A percentile compares a stretch with the other conserved stretches of the same genome.
These are phyloP conservation scores for Rubia balearica DNA, from an alignment of 305 asterid species.

Conservation along the genomic window DNA sequence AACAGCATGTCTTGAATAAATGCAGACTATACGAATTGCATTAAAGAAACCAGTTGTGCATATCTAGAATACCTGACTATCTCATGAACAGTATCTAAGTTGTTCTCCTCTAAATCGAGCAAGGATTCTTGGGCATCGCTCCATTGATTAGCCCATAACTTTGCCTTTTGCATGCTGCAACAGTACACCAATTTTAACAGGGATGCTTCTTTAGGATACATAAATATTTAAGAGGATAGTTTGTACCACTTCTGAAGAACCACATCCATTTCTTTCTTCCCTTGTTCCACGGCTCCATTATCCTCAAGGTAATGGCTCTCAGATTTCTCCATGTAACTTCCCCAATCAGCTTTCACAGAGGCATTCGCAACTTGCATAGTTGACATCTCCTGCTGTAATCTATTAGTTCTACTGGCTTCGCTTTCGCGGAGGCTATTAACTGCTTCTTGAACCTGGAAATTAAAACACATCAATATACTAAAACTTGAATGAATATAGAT, in stretches of 20 bases:
- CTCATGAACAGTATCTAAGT: slow-evolving; percentile 61
- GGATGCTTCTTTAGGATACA: neutral
- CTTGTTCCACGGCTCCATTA: slow-evolving; percentile 59
- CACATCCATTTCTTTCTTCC: slow-evolving; percentile 60
- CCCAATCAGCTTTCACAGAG: slow-evolving; percentile 69
- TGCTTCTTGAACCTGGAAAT: slow-evolving; percentile 64
- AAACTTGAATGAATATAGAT: neutral
- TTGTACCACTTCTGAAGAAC: slow-evolving; percentile 72
- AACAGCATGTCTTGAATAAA: neutral
- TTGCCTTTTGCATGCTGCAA: slow-evolving; percentile 79
- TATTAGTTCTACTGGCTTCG: slow-evolving; percentile 65
- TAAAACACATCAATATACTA: neutral
- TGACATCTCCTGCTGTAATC: slow-evolving; percentile 84
- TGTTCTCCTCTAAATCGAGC: slow-evolving; percentile 62
- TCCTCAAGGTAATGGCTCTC: slow-evolving; percentile 73
- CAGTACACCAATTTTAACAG: neutral
- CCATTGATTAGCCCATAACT: slow-evolving; percentile 87
- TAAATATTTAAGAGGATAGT: neutral
- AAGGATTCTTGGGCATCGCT: slow-evolving; percentile 68
- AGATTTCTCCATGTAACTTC: slow-evolving; percentile 44
- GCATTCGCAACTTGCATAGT: slow-evolving; percentile 66
- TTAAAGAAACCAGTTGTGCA: neutral
- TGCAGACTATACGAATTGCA: neutral
- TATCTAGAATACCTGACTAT: slow-evolving; percentile 50
- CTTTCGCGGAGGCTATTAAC: slow-evolving; percentile 70